Evolutionary conservation across 2,329 filamentous ascomycete species (phyloP).

Genomic region (Alternaria panax): DNA sequence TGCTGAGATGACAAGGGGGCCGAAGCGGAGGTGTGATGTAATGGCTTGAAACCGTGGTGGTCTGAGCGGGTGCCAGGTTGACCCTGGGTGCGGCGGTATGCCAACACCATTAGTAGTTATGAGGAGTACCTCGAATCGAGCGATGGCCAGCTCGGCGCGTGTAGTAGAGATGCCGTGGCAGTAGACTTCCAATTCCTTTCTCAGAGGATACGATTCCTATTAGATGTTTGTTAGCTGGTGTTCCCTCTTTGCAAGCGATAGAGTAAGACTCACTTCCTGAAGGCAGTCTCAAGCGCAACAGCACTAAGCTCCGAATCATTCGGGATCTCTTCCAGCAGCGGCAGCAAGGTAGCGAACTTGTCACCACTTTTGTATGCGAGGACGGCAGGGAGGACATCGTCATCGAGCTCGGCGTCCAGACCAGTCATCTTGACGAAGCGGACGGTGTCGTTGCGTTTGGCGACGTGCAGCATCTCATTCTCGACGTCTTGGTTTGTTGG

Average conservation of each 20-base stretch:
- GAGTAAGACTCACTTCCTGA: slow-evolving; percentile 54
- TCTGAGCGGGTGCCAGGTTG: not conserved
- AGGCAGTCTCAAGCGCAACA: slow-evolving; percentile 63
- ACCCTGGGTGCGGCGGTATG: no score
- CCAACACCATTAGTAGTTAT: not conserved
- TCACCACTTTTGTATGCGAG: slow-evolving; percentile 90
- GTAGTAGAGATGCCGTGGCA: not conserved
- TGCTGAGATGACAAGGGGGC: not conserved
- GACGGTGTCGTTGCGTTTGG: slow-evolving; percentile 71
- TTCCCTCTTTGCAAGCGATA: no score
- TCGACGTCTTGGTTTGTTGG: slow-evolving; percentile 87
- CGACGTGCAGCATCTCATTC: slow-evolving; percentile 76
- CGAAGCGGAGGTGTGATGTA: not conserved
- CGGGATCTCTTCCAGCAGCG: slow-evolving; percentile 85
- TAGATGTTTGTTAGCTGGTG: slow-evolving; percentile 23
- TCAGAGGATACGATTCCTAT: slow-evolving; percentile 42
- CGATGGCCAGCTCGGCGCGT: not conserved
- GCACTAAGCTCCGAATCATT: slow-evolving; percentile 60
- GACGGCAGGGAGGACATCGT: slow-evolving; percentile 84
- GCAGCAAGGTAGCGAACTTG: slow-evolving; percentile 87
- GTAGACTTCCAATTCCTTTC: no score
- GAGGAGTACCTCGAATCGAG: not conserved
- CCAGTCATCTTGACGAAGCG: slow-evolving; percentile 93
- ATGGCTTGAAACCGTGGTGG: not conserved
- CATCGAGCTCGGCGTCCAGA: slow-evolving; percentile 92